Base-by-base conservation (phyloP, 2,329 filamentous ascomycete genomes). In the Macroventuria anomochaeta region DNA sequence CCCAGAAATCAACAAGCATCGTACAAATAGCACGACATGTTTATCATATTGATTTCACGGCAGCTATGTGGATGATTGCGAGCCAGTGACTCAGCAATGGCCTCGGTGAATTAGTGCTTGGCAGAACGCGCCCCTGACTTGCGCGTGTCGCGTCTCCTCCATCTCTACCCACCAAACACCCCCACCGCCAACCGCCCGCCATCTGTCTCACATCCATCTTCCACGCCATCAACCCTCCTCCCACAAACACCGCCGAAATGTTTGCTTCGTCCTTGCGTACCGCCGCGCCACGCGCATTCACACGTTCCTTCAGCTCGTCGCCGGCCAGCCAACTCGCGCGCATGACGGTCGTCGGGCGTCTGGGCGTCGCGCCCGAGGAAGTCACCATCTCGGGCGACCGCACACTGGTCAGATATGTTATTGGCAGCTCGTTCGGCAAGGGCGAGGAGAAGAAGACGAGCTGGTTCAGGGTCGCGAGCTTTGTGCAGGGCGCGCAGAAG, bases 291-390 rank as follows among this genome's bases (percentile, higher is more conserved):
- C 77, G 77, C 77, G 77, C 72, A 77, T 72, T 77, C 75, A 72
- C 81, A 65, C 91, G 91, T 77, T 78, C 87, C 70, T 96, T 97
- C 84, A 91, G 86, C 79, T 86, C 87, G 65, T 87, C 88, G 37
- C 67, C 80, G 36, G 78, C 79, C 62, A 83, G 85, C 58, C 77
- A 82, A 59, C 70, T 95, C 63, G 90, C 95, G 64, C 89, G 88
- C 76, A 89, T 99, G 80, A 89, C 87, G 69, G 81, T 99, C 75
- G 83, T 97, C 65, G 95, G 95, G 71, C 89, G 92, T 75, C 86
- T 99, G 44, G 91, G 85, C 57, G 84, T 86, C 66, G 83, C 85
- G 46, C 93, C 95, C 53, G 93, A 97, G 81, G 69, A 92, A 62
- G 81, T 83, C 31, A 90, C 89, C 40, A 83, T 84, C 67, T 87